phyloP scores from a whole-genome alignment of 192 early-diverging fungal genomes.

The Coemansia sp. region DNA sequence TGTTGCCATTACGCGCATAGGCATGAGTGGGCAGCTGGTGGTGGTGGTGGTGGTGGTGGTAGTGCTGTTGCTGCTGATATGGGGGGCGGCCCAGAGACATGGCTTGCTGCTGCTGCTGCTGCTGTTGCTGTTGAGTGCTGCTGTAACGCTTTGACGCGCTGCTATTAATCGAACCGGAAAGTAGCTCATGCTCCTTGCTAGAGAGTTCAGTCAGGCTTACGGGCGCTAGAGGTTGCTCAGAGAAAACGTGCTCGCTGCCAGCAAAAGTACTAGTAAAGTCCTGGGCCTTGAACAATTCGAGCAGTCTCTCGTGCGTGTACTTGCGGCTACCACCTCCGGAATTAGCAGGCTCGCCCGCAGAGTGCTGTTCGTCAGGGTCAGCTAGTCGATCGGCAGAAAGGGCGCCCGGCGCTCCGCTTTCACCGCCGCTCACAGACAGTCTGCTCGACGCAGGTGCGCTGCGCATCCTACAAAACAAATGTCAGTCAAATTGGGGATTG shows the following conservation, averaged over 20 bases:
- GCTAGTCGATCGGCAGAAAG: slow-evolving; percentile 8
- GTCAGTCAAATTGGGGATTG: background rate
- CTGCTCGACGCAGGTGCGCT: slow-evolving; percentile 33
- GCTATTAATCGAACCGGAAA: slow-evolving; percentile 55
- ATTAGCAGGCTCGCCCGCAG: slow-evolving; percentile 1
- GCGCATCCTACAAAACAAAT: slow-evolving; percentile 37
- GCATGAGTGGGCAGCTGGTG: slow-evolving; percentile 8
- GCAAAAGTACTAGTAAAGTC: slow-evolving; percentile 63
- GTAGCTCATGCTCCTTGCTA: slow-evolving; percentile 62
- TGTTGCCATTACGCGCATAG: slow-evolving; percentile 21
- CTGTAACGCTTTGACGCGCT: slow-evolving; percentile 51
- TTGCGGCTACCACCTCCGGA: slow-evolving; percentile 57
- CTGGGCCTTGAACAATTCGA: slow-evolving; percentile 64
- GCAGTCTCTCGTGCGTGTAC: slow-evolving; percentile 75
- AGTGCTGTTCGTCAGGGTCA: background rate
- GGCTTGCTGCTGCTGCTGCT: background rate
- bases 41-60: too few species aligned
- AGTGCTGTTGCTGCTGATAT: background rate
- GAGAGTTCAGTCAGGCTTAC: slow-evolving; percentile 58
- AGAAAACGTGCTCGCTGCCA: slow-evolving; percentile 64
- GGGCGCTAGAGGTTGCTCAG: slow-evolving; percentile 58
- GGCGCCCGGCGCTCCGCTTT: background rate
- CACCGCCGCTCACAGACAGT: slow-evolving; percentile 2
- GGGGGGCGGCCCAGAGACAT: background rate
- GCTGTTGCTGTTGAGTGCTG: slow-evolving; percentile 20